Evolutionary conservation across 331 rosid species (phyloP).

Genomic region (Acacia pycnantha): DNA sequence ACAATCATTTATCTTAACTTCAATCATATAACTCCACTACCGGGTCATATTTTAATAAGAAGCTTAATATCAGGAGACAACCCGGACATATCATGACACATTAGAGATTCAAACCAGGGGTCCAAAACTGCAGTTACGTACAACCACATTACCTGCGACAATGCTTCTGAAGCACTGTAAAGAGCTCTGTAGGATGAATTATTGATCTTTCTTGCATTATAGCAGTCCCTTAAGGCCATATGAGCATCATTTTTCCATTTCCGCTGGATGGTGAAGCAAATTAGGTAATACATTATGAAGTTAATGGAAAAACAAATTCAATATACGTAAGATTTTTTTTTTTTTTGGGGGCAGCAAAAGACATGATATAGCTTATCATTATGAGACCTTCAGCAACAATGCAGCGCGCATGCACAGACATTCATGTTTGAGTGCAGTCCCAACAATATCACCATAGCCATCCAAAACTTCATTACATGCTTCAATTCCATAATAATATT

Average conservation of each 20-base stretch:
- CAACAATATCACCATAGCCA: conserved; percentile 53
- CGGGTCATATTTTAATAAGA: not conserved
- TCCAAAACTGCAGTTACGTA: conserved; percentile 17
- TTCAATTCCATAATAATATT: conserved; percentile 68
- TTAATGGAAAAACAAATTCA: not conserved
- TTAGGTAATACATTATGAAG: conserved; percentile 23
- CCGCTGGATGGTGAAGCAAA: conserved; percentile 51
- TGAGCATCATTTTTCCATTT: conserved; percentile 96
- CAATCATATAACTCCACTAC: conserved; percentile 4
- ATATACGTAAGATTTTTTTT: not conserved
- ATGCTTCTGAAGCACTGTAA: conserved; percentile 77
- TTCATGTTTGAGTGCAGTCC: conserved; percentile 53
- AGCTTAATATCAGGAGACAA: conserved; percentile 13
- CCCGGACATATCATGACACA: conserved; percentile 2
- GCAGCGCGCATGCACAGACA: conserved; percentile 81
- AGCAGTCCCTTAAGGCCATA: conserved; percentile 90
- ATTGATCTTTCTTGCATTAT: conserved; percentile 67
- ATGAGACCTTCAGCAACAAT: conserved; percentile 71
- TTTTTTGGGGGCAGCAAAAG: too few relatives aligned
- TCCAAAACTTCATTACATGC: conserved; percentile 90
- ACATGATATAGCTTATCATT: conserved; percentile 23
- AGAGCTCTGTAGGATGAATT: conserved; percentile 62
- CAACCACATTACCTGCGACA: conserved; percentile 71
- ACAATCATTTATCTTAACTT: not conserved
- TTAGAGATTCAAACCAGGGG: conserved; percentile 7